A percentile compares a stretch with the other conserved stretches of the same genome.
phyloP scores from a whole-genome alignment of 108 stramenopile genomes.

The Conticribra guillardii region DNA sequence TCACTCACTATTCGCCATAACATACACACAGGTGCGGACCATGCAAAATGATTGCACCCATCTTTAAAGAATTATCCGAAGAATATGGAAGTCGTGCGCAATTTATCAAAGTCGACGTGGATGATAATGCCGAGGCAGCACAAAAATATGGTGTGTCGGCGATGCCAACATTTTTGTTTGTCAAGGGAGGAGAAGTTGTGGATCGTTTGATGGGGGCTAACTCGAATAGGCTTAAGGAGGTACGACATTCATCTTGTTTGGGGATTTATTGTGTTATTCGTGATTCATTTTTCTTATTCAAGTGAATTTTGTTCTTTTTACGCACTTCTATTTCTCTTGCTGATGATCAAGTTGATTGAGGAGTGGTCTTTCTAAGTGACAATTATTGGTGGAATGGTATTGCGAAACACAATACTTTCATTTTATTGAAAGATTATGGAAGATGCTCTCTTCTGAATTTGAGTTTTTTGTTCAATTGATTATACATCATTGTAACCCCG shows the following conservation, averaged over 20 bases:
- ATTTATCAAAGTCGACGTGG: conserved; percentile 92
- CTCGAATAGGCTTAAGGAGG: conserved; percentile 55
- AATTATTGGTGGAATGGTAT: too few relatives aligned
- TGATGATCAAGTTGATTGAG: neutral
- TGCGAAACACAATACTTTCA: too few relatives aligned
- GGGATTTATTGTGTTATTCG: neutral
- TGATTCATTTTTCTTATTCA: neutral
- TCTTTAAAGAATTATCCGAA: conserved; percentile 76
- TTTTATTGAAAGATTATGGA: too few relatives aligned
- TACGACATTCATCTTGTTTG: conserved; percentile 13
- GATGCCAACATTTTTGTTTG: conserved; percentile 93
- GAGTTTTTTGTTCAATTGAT: too few relatives aligned
- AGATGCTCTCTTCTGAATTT: too few relatives aligned
- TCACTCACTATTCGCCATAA: too few relatives aligned
- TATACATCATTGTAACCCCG: too few relatives aligned
- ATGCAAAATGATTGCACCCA: conserved; percentile 69
- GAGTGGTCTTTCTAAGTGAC: neutral
- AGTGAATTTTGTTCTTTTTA: neutral
- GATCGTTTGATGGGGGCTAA: conserved; percentile 86
- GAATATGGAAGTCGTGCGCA: conserved; percentile 52
- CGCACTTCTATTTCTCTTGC: neutral
- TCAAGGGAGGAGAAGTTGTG: conserved; percentile 84
- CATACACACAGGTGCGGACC: conserved; percentile 71
- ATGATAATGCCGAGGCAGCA: conserved; percentile 85
- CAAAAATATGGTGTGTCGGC: conserved; percentile 81